phyloP scores from a whole-genome alignment of 148 eudicot genomes.

The Cornus kousa region DNA sequence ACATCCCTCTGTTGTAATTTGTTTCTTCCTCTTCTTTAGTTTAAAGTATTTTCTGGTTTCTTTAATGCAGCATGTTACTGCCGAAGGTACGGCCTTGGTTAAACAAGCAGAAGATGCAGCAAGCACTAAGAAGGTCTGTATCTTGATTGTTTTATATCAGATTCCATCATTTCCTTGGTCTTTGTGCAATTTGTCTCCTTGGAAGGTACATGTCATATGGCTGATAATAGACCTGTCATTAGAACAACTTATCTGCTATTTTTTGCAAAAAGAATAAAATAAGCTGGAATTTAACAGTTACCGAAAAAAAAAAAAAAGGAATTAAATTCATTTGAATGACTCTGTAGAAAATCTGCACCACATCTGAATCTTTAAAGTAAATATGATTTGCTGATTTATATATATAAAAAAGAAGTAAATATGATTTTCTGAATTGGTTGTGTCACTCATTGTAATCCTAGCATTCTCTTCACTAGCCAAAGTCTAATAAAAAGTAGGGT shows the following conservation, averaged over 20 bases:
- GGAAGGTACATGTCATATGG: background rate
- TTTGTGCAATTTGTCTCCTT: background rate
- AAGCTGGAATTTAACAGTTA: too few relatives aligned
- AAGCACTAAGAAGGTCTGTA: conserved; percentile 51
- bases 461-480: too few relatives aligned
- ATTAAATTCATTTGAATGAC: background rate
- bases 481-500: too few relatives aligned
- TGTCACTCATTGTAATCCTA: too few relatives aligned
- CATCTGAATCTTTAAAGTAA: too few relatives aligned
- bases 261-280: too few relatives aligned
- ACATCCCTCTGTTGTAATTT: background rate
- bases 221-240: background rate
- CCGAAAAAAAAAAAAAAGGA: background rate
- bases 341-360: too few relatives aligned
- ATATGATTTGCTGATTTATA: too few relatives aligned
- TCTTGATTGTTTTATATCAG: conserved; percentile 3
- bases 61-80: conserved; percentile 62
- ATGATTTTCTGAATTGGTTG: too few relatives aligned
- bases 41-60: conserved; percentile 4
- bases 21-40: conserved; percentile 4
- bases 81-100: conserved; percentile 69
- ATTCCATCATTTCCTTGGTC: background rate
- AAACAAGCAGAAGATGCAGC: conserved; percentile 90
- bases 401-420: too few relatives aligned
- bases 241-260: too few relatives aligned